Evolutionary conservation across 495 filamentous ascomycete genomes (phyloP).

Genomic region (Cercophora samala): DNA sequence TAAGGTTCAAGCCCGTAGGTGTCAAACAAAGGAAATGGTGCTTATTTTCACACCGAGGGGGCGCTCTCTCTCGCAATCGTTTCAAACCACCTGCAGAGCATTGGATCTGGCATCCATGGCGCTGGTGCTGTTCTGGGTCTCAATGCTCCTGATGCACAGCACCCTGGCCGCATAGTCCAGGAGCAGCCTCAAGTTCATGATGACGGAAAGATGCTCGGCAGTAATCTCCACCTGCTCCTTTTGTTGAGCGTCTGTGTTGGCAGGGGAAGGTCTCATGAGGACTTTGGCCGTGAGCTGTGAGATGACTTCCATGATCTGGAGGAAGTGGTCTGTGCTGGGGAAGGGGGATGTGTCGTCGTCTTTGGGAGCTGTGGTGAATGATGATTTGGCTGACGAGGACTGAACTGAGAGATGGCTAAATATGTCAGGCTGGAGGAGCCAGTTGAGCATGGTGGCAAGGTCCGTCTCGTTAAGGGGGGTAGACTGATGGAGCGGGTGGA

Average conservation of each 20-base stretch:
- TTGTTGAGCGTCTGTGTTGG: not conserved
- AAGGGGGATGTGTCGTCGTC: not conserved
- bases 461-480: slow-evolving; percentile 4
- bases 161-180: slow-evolving; percentile 9
- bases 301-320: slow-evolving; percentile 12
- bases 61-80: not conserved
- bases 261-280: not conserved
- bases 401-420: not conserved
- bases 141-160: slow-evolving; percentile 6
- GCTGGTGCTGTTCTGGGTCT: not conserved
- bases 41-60: not conserved
- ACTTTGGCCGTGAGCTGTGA: slow-evolving; percentile 8
- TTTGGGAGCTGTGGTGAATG: not conserved
- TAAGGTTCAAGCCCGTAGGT: too few relatives aligned
- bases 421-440: not conserved
- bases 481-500: slow-evolving; percentile 6
- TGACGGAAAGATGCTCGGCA: slow-evolving; percentile 1
- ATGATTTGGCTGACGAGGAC: not conserved
- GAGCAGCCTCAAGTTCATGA: slow-evolving; percentile 8
- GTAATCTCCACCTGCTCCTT: not conserved
- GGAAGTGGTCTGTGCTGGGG: slow-evolving; percentile 6
- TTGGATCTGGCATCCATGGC: not conserved
- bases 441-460: slow-evolving; percentile 6
- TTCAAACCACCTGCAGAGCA: not conserved
- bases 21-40: not conserved